Evolutionary conservation across 2,329 filamentous ascomycete genomes (phyloP), one percentile per base, ranked within the genome.

Genomic region (Penicillium sp.): DNA sequence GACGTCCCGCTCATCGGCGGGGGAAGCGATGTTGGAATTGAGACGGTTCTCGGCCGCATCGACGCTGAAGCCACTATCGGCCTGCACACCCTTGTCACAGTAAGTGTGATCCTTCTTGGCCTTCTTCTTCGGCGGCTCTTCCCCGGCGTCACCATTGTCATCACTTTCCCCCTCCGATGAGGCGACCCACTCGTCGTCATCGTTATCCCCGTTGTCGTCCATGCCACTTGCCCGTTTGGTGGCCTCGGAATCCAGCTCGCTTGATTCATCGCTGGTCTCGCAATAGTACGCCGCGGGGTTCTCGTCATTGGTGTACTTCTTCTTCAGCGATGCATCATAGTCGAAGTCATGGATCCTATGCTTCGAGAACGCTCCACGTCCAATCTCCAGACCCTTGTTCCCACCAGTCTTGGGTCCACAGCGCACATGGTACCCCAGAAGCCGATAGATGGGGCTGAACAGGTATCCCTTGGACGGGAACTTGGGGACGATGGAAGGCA

Each of bases 351-450:
- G 5, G 3, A 52, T 19, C 2, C 44, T 27, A n/a, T 51, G 27
- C 31, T 22, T 24, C 14, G 31, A 33, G 22, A 53, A 35, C 6
- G 37, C 31, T 1, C 50, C 22, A 14, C 39, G 36, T 35, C 50
- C 50, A 19, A 53, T 43, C 22, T 53, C 50, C 3, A 53, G 10
- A 14, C 50, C 50, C 37, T 53, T 43, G 14, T 22, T 22, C 9
- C 10, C 37, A 24, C 22, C 27, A 13, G 31, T 13, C n/a, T 40
- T 27, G 13, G 56, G 56, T 18, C 55, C 54, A 50, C 50, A 55
- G 14, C 41, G 37, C 13, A 56, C 36, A 22, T 53, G 27, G 43
- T 60, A 64, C 9, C 59, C 60, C 0, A 36, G 57, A 50, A 65
- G 35, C 16, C 33, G 43, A 33, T 37, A 59, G 19, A 63, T 54